Percentiles rank a stretch among this genome's conserved stretches.
Conservation (phyloP, 768 basidiomycete genomes). For the Psilocybe cubensis region DNA sequence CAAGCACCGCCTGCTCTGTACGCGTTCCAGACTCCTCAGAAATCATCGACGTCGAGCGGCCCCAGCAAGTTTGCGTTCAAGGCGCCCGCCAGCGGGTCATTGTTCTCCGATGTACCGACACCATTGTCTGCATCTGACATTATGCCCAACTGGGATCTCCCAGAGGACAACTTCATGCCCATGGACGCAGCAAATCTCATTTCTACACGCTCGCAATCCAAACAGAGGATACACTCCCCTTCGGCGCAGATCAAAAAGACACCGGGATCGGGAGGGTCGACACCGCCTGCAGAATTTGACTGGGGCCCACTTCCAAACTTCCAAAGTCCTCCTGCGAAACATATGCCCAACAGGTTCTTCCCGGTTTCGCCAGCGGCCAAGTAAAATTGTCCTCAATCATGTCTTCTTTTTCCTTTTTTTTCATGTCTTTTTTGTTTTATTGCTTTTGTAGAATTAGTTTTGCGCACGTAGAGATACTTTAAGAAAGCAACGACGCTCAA, state of each 20-base stretch:
- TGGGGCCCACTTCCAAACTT: slow-evolving; percentile 67
- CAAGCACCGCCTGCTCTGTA: slow-evolving; percentile 33
- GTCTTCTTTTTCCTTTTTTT: background rate
- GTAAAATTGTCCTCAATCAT: background rate
- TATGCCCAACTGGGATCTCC: slow-evolving; percentile 26
- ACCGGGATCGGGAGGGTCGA: slow-evolving; percentile 23
- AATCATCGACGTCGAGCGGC: slow-evolving; percentile 7
- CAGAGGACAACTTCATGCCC: slow-evolving; percentile 47
- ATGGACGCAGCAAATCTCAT: slow-evolving; percentile 23
- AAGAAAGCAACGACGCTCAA: too few species aligned
- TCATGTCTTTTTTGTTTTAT: background rate
- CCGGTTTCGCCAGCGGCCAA: slow-evolving; percentile 12
- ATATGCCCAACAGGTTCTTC: slow-evolving; percentile 16
- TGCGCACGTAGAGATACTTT: too few species aligned
- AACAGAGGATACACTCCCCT: slow-evolving; percentile 41
- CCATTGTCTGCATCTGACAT: slow-evolving; percentile 6
- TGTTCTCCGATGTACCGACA: slow-evolving; percentile 26
- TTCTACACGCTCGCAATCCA: slow-evolving; percentile 33
- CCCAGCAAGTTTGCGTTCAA: slow-evolving; percentile 22
- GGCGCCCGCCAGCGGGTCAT: slow-evolving; percentile 20
- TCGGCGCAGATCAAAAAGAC: slow-evolving; percentile 43
- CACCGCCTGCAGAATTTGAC: slow-evolving; percentile 45
- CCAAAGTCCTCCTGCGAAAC: slow-evolving; percentile 26
- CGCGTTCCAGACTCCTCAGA: slow-evolving; percentile 42
- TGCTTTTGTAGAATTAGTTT: background rate